Conservation (phyloP, 2,329 filamentous ascomycete species). For the Microascus cirrosus region DNA sequence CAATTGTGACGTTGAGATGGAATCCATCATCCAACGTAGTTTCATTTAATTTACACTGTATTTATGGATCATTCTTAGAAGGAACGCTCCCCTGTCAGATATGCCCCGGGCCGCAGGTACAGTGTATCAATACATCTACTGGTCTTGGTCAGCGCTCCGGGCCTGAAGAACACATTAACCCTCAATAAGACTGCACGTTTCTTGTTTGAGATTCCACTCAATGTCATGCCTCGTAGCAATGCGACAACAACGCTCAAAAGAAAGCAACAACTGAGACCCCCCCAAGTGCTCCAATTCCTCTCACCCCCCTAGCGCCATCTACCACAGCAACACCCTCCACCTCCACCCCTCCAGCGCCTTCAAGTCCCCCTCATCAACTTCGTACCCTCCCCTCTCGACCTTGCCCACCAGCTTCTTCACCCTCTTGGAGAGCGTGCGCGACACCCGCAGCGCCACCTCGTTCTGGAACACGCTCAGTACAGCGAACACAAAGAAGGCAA, state of each 20-base stretch:
- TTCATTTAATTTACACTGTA: too few species aligned
- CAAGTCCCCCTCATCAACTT: constrained; percentile 35
- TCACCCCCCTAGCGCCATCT: constrained; percentile 4
- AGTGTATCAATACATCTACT: too few species aligned
- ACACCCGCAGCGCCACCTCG: constrained; percentile 44
- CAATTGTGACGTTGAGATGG: neutral
- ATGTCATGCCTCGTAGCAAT: neutral
- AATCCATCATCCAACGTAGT: too few species aligned
- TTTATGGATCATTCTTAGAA: too few species aligned
- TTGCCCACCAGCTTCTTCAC: constrained; percentile 34
- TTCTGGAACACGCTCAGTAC: constrained; percentile 48
- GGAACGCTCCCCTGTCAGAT: too few species aligned
- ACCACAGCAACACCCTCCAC: constrained; percentile 42
- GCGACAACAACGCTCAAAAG: neutral
- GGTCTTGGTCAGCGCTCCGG: neutral
- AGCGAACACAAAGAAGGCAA: constrained; percentile 44
- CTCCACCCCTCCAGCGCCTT: constrained; percentile 41
- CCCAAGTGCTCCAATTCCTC: neutral
- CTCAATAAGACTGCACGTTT: neutral
- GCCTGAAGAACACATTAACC: neutral
- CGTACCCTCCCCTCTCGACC: constrained; percentile 34
- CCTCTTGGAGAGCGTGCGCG: constrained; percentile 36
- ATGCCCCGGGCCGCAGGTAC: too few species aligned
- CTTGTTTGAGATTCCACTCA: neutral
- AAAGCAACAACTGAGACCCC: neutral